Base-by-base conservation (phyloP, 495 filamentous ascomycete species). In the Xylaria intraflava region DNA sequence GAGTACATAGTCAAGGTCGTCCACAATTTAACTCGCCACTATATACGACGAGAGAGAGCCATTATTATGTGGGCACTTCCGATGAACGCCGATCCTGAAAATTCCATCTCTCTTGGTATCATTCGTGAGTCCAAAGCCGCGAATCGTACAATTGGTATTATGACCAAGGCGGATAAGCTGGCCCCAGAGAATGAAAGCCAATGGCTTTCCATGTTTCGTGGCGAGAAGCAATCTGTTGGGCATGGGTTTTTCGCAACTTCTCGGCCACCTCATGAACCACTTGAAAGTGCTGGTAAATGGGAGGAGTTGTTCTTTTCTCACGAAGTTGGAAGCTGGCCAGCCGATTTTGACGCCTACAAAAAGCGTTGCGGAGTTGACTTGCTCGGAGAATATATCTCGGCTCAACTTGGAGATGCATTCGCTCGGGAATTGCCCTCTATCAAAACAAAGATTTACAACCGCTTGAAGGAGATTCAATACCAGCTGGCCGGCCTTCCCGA, bases 111-210 rank as follows among this genome's bases (percentile, higher is more conserved):
- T 0, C 78, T 83, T 0, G 72, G 74, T 0, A 67, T 89, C 2
- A 80, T 90, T 19, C 69, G 76, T 0, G 69, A 81, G 9, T 62
- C 74, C 9, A 71, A 76, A n/a, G 88, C 88, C 0, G 67, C 74
- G 0, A 33, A 69, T 6, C 76, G 88, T 3, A 88, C 83, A 8
- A 71, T 92, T 26, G 89, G 89, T 0, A 84, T 91, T 0, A 73
- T 92, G 40, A 94, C 89, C 0, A 95, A 91, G 61, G 88, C 89
- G 0, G 89, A 95, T 58, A 73, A 83, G 0, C 58, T 89, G 0
- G 61, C 64, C 1, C 75, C 80, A 1, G 45, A 55, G 27, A 72
- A 78, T n/a, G 64, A 81, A 24, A 48, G 61, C 0, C 78, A 81
- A 19, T 87, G 85, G 79, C 51, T 77, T 0, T 64, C 74, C 0